Evolutionary conservation across 2,329 filamentous ascomycete species (phyloP), one percentile per base, ranked within the genome.

Genomic region (Trichoderma semiorbis): DNA sequence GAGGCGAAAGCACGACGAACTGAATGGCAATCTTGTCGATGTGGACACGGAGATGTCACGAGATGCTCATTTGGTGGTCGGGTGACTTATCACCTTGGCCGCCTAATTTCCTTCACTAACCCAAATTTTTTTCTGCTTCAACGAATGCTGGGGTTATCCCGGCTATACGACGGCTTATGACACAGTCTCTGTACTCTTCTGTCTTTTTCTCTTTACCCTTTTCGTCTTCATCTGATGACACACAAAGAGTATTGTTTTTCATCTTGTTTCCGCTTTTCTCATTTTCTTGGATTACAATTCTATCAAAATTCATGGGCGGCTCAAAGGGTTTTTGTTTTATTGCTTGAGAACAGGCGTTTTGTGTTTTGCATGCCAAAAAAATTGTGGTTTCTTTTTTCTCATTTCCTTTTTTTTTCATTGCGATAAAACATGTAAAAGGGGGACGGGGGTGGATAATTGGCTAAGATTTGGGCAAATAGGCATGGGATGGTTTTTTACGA

Each of bases 121-220:
- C 58, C 50, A 10, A 53, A 16, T 18, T 60, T 60, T 60, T 50
- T 50, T 47, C 43, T 63, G 62, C 28, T 57, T 69, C 60, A 47
- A 68, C 65, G 64, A 68, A 14, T 50, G 64, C 64, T 50, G 36
- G 70, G 70, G 70, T 43, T 58, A 64, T 68, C 70, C 61, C 71
- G 66, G 71, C 61, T 30, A 61, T 66, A 71, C 69, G 66, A 69
- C 71, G 61, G 66, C 71, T 72, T 32, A 72, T 57, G 66, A 69
- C 66, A 53, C 24, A n/a, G 50, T 55, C 60, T 72, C 47, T 72
- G 53, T 66, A 72, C 53, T 64, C 43, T 61, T 69, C 7, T 68
- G n/a, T 62, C 43, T 34, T 55, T 8, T 66, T 53, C 28, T 63
- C 32, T 60, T 32, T 32, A 21, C 28, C 47, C 26, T 66, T 34